A percentile compares a stretch with the other conserved stretches of the same genome.
These are phyloP conservation scores for Paecilomyces fulvus DNA, from an alignment of 2,329 filamentous ascomycete species.

Conservation along the genomic window DNA sequence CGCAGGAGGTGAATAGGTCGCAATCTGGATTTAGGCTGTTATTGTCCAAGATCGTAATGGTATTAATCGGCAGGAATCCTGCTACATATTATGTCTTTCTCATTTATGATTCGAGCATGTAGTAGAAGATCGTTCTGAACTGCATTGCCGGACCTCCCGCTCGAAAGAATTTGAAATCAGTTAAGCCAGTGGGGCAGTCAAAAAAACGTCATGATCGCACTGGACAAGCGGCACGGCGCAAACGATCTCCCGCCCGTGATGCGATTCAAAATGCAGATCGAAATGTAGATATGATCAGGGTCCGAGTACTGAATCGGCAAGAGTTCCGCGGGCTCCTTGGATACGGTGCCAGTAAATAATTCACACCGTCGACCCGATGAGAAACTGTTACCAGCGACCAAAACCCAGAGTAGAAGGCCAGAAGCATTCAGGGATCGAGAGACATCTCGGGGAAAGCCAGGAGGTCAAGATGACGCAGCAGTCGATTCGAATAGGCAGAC, in stretches of 20 bases:
- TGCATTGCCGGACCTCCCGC: background rate
- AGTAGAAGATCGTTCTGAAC: background rate
- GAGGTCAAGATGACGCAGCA: background rate
- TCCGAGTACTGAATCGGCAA: background rate
- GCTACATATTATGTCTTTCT: too few species aligned
- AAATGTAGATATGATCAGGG: background rate
- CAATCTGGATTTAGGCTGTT: background rate
- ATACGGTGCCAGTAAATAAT: background rate
- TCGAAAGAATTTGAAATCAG: background rate
- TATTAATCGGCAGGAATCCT: too few species aligned
- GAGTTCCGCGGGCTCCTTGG: background rate
- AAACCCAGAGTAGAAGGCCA: background rate
- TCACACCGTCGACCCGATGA: background rate
- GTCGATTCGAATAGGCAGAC: background rate
- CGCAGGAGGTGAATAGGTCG: background rate
- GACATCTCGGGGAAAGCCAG: background rate
- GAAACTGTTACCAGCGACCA: background rate
- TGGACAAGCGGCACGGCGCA: background rate
- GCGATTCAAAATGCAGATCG: background rate
- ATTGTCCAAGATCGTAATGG: too few species aligned
- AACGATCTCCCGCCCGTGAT: background rate
- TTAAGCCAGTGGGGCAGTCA: background rate
- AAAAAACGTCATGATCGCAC: background rate
- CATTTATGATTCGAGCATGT: too few species aligned
- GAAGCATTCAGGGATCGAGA: background rate